Conservation (phyloP, 1,284 basidiomycete genomes). For the Vanrija pseudolonga region DNA sequence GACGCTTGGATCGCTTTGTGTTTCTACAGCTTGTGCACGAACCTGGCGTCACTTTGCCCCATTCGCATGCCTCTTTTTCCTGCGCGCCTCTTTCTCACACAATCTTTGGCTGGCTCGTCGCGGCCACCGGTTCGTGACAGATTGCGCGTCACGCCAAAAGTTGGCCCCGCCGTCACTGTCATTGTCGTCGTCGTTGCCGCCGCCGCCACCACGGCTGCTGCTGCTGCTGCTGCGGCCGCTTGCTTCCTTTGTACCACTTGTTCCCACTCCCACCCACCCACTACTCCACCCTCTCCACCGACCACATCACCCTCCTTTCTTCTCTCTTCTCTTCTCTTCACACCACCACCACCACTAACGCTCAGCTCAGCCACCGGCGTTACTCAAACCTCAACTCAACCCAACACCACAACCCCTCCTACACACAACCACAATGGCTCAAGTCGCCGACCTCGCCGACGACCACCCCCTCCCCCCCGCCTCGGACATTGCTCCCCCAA, state of each 20-base stretch:
- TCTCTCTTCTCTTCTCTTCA: not conserved
- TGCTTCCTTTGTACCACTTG: not conserved
- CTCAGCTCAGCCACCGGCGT: too few relatives aligned
- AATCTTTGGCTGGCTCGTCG: too few relatives aligned
- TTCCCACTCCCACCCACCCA: not conserved
- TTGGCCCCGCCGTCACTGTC: too few relatives aligned
- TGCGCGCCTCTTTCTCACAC: too few relatives aligned
- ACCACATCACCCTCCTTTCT: not conserved
- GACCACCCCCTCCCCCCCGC: not conserved
- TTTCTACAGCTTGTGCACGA: too few relatives aligned
- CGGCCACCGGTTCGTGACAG: too few relatives aligned
- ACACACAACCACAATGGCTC: not conserved
- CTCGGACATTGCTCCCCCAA: not conserved
- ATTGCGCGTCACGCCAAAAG: too few relatives aligned
- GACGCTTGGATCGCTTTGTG: too few relatives aligned
- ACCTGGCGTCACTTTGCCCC: too few relatives aligned
- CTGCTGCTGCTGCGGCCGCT: not conserved
- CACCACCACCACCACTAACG: too few relatives aligned
- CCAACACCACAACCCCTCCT: not conserved
- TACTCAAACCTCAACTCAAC: too few relatives aligned
- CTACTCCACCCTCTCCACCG: slow-evolving; percentile 1
- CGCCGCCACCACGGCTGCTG: not conserved
- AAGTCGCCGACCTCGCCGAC: not conserved
- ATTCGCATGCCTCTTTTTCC: too few relatives aligned
- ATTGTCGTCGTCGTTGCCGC: not conserved